Evolutionary conservation across 306 rosid species (phyloP).

Genomic region (Prunus padus): DNA sequence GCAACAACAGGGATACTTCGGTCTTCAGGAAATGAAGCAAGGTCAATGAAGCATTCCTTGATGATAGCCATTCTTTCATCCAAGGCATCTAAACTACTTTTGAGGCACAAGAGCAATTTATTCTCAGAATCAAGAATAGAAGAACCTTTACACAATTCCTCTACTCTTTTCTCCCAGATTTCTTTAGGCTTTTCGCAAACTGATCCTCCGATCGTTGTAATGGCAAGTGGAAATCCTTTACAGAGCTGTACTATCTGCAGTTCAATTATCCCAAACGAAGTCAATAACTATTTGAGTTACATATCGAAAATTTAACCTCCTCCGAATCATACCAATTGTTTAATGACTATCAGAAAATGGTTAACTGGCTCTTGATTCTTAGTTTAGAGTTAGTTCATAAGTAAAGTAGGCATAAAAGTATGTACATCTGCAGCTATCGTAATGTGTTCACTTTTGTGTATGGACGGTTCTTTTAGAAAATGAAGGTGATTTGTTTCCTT

Average conservation of each 20-base stretch:
- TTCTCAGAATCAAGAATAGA: constrained; percentile 26
- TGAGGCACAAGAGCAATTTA: constrained; percentile 33
- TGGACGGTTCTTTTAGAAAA: neutral
- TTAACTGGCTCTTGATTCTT: neutral
- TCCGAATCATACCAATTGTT: too few species aligned
- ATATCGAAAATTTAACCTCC: neutral
- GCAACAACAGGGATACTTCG: constrained; percentile 50
- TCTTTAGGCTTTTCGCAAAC: constrained; percentile 11
- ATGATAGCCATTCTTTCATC: constrained; percentile 9
- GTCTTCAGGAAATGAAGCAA: constrained; percentile 62
- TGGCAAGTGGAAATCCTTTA: constrained; percentile 49
- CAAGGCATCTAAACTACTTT: constrained; percentile 37
- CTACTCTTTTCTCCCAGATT: constrained; percentile 32
- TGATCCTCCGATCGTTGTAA: constrained; percentile 40
- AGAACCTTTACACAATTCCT: constrained; percentile 20
- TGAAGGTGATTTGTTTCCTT: too few species aligned
- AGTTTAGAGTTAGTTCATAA: neutral
- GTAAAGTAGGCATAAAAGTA: neutral
- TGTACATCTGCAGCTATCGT: neutral
- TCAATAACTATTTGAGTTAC: neutral
- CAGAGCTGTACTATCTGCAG: constrained; percentile 52
- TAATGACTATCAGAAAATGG: neutral
- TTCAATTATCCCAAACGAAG: constrained; percentile 1
- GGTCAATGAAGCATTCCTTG: constrained; percentile 57
- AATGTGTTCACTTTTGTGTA: neutral